Conservation (phyloP, 441 rosid species). For the Populus trichocarpa region DNA sequence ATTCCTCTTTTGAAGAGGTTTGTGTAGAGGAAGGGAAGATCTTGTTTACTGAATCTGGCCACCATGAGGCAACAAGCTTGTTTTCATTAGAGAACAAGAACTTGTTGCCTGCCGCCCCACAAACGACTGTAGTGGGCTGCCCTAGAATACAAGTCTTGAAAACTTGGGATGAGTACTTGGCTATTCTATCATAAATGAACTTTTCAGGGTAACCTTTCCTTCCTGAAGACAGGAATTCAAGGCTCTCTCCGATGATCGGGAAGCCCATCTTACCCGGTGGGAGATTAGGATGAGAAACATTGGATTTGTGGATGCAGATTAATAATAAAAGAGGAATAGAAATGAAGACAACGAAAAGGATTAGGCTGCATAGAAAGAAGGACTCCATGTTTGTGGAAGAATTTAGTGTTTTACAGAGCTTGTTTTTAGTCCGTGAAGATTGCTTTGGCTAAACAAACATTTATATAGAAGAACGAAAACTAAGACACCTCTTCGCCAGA, state of each 20-base stretch:
- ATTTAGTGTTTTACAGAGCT: neutral
- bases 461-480: no score
- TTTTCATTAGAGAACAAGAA: conserved; percentile 58
- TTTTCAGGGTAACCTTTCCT: conserved; percentile 22
- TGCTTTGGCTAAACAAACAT: no score
- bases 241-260: conserved; percentile 30
- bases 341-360: neutral
- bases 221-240: conserved; percentile 16
- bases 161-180: conserved; percentile 22
- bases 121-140: conserved; percentile 30
- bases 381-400: neutral
- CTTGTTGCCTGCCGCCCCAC: conserved; percentile 48
- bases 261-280: conserved; percentile 37
- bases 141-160: conserved; percentile 47
- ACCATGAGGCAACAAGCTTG: conserved; percentile 44
- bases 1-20: conserved; percentile 19
- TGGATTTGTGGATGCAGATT: neutral
- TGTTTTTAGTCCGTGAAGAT: no score
- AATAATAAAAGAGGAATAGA: neutral
- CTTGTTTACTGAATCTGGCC: conserved; percentile 41
- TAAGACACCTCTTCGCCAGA: no score
- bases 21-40: conserved; percentile 34
- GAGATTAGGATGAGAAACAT: conserved; percentile 25
- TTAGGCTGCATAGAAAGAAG: neutral
- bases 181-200: conserved; percentile 29